Evolutionary conservation across 2,329 filamentous ascomycete species (phyloP).

Genomic region (Pyrenophora tritici-repentis): DNA sequence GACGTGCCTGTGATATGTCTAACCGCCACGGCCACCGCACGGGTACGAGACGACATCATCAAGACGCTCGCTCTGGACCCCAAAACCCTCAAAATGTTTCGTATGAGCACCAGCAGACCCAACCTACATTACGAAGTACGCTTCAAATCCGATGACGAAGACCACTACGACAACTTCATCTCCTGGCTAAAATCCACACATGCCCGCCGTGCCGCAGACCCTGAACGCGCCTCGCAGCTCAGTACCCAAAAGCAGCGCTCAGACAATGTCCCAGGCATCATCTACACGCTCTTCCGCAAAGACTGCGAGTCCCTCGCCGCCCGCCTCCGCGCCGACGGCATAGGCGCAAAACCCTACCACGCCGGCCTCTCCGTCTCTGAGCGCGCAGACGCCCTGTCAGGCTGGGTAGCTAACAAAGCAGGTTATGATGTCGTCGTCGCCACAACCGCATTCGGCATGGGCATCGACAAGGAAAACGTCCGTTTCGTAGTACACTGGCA

Average conservation of each 20-base stretch:
- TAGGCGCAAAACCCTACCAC: conserved; percentile 76
- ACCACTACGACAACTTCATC: conserved; percentile 76
- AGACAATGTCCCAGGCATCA: conserved; percentile 74
- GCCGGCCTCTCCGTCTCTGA: conserved; percentile 67
- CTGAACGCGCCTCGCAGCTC: conserved; percentile 64
- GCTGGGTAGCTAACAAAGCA: conserved; percentile 73
- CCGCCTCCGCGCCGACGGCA: conserved; percentile 68
- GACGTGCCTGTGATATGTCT: conserved; percentile 89
- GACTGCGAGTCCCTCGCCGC: conserved; percentile 75
- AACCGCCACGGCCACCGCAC: conserved; percentile 85
- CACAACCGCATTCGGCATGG: conserved; percentile 97
- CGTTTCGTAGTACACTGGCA: conserved; percentile 96
- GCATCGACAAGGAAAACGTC: conserved; percentile 93
- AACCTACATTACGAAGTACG: conserved; percentile 92
- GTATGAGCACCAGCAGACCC: conserved; percentile 79
- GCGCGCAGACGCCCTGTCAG: conserved; percentile 71
- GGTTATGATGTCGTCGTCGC: conserved; percentile 93
- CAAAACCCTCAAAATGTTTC: conserved; percentile 71
- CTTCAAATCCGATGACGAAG: conserved; percentile 76
- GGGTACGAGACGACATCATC: conserved; percentile 83
- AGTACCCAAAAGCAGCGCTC: conserved; percentile 55
- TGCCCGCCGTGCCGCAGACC: conserved; percentile 65
- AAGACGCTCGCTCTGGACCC: conserved; percentile 70
- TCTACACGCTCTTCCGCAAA: conserved; percentile 75
- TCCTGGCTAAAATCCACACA: conserved; percentile 77